Base-by-base conservation (phyloP, 306 rosid species). In the Neltuma alba region DNA sequence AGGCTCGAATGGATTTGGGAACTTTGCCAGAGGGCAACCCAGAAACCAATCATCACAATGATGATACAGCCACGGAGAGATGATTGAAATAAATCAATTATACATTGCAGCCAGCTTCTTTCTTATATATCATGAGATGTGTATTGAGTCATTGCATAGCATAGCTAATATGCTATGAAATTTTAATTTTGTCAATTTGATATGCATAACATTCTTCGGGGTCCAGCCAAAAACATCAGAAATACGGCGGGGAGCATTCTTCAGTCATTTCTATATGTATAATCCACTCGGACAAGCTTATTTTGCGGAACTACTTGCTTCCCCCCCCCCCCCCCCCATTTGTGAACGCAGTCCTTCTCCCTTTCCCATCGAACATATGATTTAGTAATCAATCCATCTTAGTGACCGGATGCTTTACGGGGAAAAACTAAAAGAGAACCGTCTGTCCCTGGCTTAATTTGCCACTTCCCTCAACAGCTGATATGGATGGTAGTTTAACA, bases 21-120 rank as follows among this genome's bases (percentile, higher is more conserved):
- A 84, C 88, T 71, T 72, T 86, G 67, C 90, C 83, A 3, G 87
- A 80, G 41, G 84, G 81, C 85, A 86, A 75, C 55, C 66, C 80
- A 2, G 86, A 82, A 82, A 88, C 70, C 38, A 77, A 66, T 67
- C 66, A 66, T 67, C 73, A 62, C 78, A 75, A 76, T 18, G 87
- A 75, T 71, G 81, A 68, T 48, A 63, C 64, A 41, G 83, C 92
- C 23, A 67, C 80, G 15, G 84, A 82, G 86, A 86, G 87, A 84
- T 78, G 33, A 80, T 55, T 72, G 42, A 70, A 45, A 78, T 65
- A 63, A 69, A 33, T 70, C 9, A 76, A 74, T 2, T 80, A 74
- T 36, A 69, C 54, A 52, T 25, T 42, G 40, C 25, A 9, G 12
- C 57, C 69, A 54, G 31, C 48, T 75, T 40, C 25, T 72, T 54